phyloP scores from a whole-genome alignment of 345 rosid species.

The Rhizophora mangle region DNA sequence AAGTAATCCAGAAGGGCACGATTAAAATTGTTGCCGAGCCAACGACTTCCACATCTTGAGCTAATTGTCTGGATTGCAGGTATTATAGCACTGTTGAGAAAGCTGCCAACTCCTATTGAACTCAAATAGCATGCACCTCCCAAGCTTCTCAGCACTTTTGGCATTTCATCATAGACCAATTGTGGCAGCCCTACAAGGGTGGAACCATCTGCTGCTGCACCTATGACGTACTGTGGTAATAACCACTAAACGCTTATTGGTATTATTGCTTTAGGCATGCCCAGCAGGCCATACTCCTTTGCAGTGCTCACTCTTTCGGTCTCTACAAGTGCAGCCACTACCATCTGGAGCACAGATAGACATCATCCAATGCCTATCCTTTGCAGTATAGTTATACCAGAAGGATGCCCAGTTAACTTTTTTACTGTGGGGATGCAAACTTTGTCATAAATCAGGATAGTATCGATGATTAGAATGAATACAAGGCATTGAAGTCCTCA shows the following conservation, averaged over 20 bases:
- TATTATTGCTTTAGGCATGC: conserved; percentile 45
- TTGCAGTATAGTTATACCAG: conserved; percentile 75
- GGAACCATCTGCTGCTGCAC: conserved; percentile 59
- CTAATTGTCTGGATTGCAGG: conserved; percentile 47
- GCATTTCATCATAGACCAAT: conserved; percentile 86
- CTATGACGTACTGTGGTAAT: conserved; percentile 67
- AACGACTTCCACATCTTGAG: conserved; percentile 26
- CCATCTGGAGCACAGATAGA: conserved; percentile 60
- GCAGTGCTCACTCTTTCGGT: conserved; percentile 28
- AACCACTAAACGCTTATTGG: conserved; percentile 84
- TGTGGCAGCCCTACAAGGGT: conserved; percentile 72
- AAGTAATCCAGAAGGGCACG: conserved; percentile 53
- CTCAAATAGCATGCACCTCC: conserved; percentile 78
- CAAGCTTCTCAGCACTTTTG: conserved; percentile 68
- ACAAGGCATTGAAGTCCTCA: conserved; percentile 67
- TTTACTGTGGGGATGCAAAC: conserved; percentile 57
- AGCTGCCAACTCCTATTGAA: conserved; percentile 70
- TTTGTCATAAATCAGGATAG: conserved; percentile 58
- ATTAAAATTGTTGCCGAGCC: conserved; percentile 74
- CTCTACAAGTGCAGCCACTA: conserved; percentile 33
- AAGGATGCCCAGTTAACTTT: conserved; percentile 54
- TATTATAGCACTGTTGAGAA: conserved; percentile 57
- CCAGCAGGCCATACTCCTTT: conserved; percentile 44
- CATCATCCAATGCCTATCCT: conserved; percentile 73
- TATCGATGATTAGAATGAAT: conserved; percentile 55